phyloP scores from a whole-genome alignment of 768 basidiomycete species.

The Auricularia cornea region DNA sequence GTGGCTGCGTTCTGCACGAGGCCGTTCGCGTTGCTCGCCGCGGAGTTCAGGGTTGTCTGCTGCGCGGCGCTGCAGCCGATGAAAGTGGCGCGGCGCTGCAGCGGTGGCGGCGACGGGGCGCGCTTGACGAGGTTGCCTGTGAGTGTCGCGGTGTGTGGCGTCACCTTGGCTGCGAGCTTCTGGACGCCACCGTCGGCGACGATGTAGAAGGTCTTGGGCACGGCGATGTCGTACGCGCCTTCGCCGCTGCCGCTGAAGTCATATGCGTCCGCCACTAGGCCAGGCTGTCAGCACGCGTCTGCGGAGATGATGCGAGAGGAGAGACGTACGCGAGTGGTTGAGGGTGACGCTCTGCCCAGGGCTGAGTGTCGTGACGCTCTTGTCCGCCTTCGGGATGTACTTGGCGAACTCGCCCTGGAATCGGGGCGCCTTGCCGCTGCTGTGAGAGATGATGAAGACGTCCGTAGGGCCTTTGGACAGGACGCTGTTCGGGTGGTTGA shows the following conservation, averaged over 20 bases:
- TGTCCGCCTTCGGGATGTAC: no score
- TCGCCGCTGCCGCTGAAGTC: slow-evolving; percentile 36
- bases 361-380: no score
- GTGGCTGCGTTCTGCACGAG: slow-evolving; percentile 18
- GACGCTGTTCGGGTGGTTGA: no score
- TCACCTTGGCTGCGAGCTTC: slow-evolving; percentile 24
- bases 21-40: slow-evolving; percentile 19
- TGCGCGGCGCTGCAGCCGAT: slow-evolving; percentile 31
- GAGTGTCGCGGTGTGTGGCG: slow-evolving; percentile 14
- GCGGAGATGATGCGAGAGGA: no score
- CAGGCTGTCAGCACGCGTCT: no score
- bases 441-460: no score
- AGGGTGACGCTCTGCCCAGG: no score
- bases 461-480: no score
- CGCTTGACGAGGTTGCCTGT: neutral
- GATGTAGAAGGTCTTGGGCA: slow-evolving; percentile 34
- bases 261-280: slow-evolving; percentile 41
- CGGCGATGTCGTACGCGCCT: slow-evolving; percentile 33
- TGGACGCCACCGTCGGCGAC: slow-evolving; percentile 26
- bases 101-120: neutral
- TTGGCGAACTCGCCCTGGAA: no score
- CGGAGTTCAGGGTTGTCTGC: slow-evolving; percentile 27
- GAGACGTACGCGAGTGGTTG: no score
- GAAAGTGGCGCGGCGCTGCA: slow-evolving; percentile 30
- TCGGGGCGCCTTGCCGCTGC: no score